These are phyloP conservation scores for Daldinia sp. DNA, from an alignment of 2,329 filamentous ascomycete genomes.

Conservation along the genomic window DNA sequence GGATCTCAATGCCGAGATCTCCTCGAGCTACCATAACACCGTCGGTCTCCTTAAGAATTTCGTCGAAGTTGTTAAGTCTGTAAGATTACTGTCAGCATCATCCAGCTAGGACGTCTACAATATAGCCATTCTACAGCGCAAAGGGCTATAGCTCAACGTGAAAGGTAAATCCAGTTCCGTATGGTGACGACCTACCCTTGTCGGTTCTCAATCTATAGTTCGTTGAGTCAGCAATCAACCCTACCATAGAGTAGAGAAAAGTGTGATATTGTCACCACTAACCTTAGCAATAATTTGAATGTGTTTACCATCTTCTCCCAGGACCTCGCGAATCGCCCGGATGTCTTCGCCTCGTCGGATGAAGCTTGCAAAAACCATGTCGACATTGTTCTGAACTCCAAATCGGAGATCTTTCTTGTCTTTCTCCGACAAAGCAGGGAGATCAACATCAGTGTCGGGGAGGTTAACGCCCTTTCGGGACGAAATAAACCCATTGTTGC, in stretches of 20 bases:
- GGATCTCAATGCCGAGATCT: constrained; percentile 98
- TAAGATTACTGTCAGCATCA: constrained; percentile 19
- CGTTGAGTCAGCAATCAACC: constrained; percentile 14
- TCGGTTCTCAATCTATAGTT: constrained; percentile 87
- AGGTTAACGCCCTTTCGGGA: constrained; percentile 99
- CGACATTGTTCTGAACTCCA: constrained; percentile 97
- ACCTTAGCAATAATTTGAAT: constrained; percentile 98
- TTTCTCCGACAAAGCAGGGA: constrained; percentile 97
- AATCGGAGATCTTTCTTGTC: constrained; percentile 94
- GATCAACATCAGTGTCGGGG: constrained; percentile 97
- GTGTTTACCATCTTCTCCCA: constrained; percentile 91
- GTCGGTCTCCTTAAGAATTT: constrained; percentile 95
- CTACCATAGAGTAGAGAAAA: not conserved
- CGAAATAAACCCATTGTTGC: constrained; percentile 99
- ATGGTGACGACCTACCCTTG: constrained; percentile 70
- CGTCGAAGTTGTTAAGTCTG: constrained; percentile 95
- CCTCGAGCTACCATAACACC: constrained; percentile 99
- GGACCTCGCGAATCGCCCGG: constrained; percentile 86
- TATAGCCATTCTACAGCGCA: not conserved
- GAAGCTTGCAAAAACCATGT: constrained; percentile 99
- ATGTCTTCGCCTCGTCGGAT: constrained; percentile 96
- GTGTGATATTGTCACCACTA: constrained; percentile 6
- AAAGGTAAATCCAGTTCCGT: not conserved
- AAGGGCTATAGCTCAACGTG: not conserved
- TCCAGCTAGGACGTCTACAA: not conserved